A percentile compares a stretch with the other conserved stretches of the same genome.
Conservation (phyloP, 306 rosid species). For the Astragalus glycyphyllos region DNA sequence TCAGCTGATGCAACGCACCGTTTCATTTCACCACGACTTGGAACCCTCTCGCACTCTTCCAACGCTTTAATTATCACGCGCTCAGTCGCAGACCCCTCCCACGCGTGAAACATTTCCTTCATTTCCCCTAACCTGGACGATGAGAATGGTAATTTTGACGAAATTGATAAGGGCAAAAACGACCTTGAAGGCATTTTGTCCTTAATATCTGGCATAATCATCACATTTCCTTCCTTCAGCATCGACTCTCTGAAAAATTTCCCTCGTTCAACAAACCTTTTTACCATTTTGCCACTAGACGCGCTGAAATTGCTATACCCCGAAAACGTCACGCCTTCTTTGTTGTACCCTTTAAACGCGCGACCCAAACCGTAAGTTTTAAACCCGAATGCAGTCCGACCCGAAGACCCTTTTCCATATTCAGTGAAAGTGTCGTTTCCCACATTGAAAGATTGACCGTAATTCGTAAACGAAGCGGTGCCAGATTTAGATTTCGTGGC, state of each 20-base stretch:
- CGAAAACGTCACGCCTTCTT: constrained; percentile 57
- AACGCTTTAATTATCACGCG: constrained; percentile 53
- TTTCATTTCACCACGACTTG: constrained; percentile 75
- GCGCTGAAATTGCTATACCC: constrained; percentile 57
- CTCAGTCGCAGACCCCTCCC: constrained; percentile 52
- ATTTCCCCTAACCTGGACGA: constrained; percentile 38
- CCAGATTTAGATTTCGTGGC: constrained; percentile 64
- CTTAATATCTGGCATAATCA: constrained; percentile 73
- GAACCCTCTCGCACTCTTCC: constrained; percentile 66
- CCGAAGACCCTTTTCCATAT: constrained; percentile 67
- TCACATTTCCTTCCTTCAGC: constrained; percentile 67
- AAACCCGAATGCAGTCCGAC: constrained; percentile 61
- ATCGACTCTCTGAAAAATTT: constrained; percentile 73
- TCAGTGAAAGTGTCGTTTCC: constrained; percentile 87
- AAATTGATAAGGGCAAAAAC: constrained; percentile 64
- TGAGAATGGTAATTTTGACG: constrained; percentile 69
- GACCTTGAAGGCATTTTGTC: constrained; percentile 80
- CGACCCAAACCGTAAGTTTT: constrained; percentile 71
- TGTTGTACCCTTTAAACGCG: constrained; percentile 58
- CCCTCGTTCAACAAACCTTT: constrained; percentile 64
- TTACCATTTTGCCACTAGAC: constrained; percentile 52
- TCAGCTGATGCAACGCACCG: constrained; percentile 78
- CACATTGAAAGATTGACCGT: constrained; percentile 79
- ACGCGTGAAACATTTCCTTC: constrained; percentile 54
- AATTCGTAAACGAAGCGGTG: constrained; percentile 59